Base-by-base conservation (phyloP, 2,329 filamentous ascomycete species). In the Penicillium paneum region DNA sequence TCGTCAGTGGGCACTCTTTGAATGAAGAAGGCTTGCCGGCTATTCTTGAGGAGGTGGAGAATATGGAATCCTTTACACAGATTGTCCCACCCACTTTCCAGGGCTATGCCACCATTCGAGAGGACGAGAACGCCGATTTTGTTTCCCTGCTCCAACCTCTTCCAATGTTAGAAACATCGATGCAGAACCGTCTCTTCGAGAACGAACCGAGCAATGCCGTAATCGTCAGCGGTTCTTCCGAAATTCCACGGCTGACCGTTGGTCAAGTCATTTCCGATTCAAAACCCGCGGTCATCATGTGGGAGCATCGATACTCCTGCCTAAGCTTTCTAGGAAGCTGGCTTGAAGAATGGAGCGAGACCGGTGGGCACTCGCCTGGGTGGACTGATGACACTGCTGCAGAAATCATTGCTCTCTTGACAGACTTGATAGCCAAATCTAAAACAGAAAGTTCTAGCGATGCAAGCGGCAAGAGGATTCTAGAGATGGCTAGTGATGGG, bases 81-180 rank as follows among this genome's bases (percentile, higher is more conserved):
- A 78, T 82, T 12, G 80, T 96, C n/a, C 87, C 90, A 0, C 74
- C 81, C 0, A 74, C 82, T 31, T 96, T 96, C 69, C 81, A 82
- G 39, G 83, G 83, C 34, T 97, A 95, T 64, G 83, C 87, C 57
- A 84, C 92, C 12, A 85, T 88, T 36, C 85, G 89, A 49, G 92
- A 97, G 72, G 90, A 96, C 60, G 89, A 94, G 55, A 92, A 94
- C 61, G 85, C 84, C 26, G 94, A 95, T 64, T 84, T 84, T 17
- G 89, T 97, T 56, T 80, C 83, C 56, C 81, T 97, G 67, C 61
- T 74, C 41, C 71, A 75, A 15, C 71, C 79, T 15, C 85, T 91
- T 59, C 78, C 80, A 45, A 74, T 78, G 69, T 67, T 76, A 26
- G 71, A 73, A 24, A 60, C 67, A 5, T 59, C 64, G 17, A 56